Conservation (phyloP, 2,329 filamentous ascomycete genomes). For the Massarina eburnea region DNA sequence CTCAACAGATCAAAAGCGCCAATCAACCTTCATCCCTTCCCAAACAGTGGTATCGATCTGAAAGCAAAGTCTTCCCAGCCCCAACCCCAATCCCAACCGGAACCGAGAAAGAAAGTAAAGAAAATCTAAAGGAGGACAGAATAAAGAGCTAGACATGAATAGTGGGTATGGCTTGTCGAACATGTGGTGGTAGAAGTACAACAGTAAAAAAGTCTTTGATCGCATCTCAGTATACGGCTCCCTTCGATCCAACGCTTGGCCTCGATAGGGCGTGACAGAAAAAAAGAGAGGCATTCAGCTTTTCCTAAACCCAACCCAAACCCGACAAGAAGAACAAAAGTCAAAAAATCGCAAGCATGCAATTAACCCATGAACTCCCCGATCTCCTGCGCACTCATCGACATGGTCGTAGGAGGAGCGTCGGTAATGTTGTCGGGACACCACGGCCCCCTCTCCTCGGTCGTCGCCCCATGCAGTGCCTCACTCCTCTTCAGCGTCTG, state of each 20-base stretch:
- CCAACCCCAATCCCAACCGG: not conserved
- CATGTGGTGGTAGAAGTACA: slow-evolving; percentile 4
- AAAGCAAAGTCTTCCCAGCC: not conserved
- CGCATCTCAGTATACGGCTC: slow-evolving; percentile 7
- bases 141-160: slow-evolving; percentile 3
- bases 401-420: slow-evolving; percentile 4
- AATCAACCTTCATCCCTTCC: not conserved
- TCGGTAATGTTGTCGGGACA: slow-evolving; percentile 66
- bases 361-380: slow-evolving; percentile 17
- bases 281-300: not conserved
- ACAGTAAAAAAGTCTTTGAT: slow-evolving; percentile 1
- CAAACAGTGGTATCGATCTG: slow-evolving; percentile 10
- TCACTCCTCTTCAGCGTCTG: slow-evolving; percentile 87
- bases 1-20: not conserved
- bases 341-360: not conserved
- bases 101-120: not conserved
- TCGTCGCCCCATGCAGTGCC: slow-evolving; percentile 75
- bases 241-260: slow-evolving; percentile 8
- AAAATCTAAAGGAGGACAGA: not conserved
- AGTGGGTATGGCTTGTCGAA: not conserved
- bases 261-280: slow-evolving; percentile 1
- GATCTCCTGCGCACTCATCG: slow-evolving; percentile 2
- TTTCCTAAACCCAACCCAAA: not conserved
- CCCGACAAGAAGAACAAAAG: not conserved
- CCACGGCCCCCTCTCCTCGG: slow-evolving; percentile 87